Evolutionary conservation across 495 filamentous ascomycete species (phyloP), one percentile per base, ranked within the genome.

Genomic region (Astrothelium macrocarpum): DNA sequence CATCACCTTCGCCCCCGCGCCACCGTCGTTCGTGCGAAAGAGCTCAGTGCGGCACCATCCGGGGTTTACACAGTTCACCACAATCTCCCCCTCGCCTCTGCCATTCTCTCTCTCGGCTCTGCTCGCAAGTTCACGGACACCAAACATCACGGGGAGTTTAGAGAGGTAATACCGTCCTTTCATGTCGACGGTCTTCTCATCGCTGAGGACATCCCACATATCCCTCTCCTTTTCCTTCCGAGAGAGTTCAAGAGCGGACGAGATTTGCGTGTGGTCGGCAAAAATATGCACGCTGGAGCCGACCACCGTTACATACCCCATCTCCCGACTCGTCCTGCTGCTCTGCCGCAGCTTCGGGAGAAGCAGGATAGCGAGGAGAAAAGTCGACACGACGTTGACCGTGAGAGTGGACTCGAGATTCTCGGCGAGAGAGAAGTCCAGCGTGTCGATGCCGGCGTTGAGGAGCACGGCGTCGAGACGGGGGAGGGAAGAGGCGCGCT

Each of bases 361-460:
- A 39, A 80, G 31, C 26, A 74, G 53, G 14, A 75, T 43, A 1
- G 74, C 74, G 49, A 80, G 70, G 29, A 82, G 65, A 43, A 81
- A 74, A 1, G 79, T 81, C 2, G 75, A 73, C 32, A 80, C 64
- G 1, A 82, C 78, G 64, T 80, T 79, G 32, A 74, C 71, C 9
- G 76, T 75, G 16, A 80, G 71, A 25, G 70, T 74, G 14, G 64
- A 70, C 68, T 83, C 80, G 32, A 76, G 72, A 1, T 78, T 80
- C 59, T 80, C 79, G 14, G 64, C 69, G 0, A 67, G 56, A 12
- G 64, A 16, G 43, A 70, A 80, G 11, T 67, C 60, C 7, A 66
- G 64, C 1, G 71, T 70, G 7, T 72, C 74, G 11, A 82, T 66
- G 18, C 64, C 63, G 14, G 65, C 65, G 58, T 71, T 71, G n/a